A percentile compares a stretch with the other conserved stretches of the same genome.
phyloP scores from a whole-genome alignment of 2,329 filamentous ascomycete species.

The Fonsecaea pugnacius region DNA sequence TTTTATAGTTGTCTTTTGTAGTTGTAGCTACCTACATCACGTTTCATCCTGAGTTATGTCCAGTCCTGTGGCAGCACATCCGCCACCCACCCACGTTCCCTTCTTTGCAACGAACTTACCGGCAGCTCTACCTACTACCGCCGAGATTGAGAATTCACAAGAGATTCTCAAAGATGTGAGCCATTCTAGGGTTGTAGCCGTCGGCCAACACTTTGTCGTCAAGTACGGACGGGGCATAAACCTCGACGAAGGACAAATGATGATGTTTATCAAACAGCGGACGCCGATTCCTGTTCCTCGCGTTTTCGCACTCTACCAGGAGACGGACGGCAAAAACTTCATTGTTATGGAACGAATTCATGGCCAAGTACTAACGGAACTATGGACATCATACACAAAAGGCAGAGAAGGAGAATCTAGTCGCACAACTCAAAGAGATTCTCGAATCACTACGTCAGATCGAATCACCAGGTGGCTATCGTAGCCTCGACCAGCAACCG shows the following conservation, averaged over 20 bases:
- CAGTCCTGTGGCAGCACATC: no score
- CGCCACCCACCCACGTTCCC: background rate
- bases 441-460: conserved; percentile 42
- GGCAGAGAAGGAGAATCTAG: conserved; percentile 34
- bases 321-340: conserved; percentile 37
- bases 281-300: conserved; percentile 40
- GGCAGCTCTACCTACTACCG: conserved; percentile 33
- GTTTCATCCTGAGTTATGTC: no score
- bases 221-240: conserved; percentile 39
- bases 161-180: conserved; percentile 29
- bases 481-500: conserved; percentile 37
- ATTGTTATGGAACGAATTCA: conserved; percentile 42
- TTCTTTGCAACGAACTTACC: conserved; percentile 20
- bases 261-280: conserved; percentile 40
- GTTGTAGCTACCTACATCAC: no score
- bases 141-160: conserved; percentile 36
- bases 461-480: conserved; percentile 38
- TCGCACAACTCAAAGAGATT: conserved; percentile 8
- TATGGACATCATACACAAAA: conserved; percentile 31
- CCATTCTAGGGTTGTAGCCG: conserved; percentile 36
- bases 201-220: conserved; percentile 37
- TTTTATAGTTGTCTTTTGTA: no score
- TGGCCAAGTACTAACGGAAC: conserved; percentile 38
- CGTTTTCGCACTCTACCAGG: conserved; percentile 42
- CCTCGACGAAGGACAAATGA: conserved; percentile 42